Base-by-base conservation (phyloP, 257 asterid genomes). In the Pogostemon cablin region DNA sequence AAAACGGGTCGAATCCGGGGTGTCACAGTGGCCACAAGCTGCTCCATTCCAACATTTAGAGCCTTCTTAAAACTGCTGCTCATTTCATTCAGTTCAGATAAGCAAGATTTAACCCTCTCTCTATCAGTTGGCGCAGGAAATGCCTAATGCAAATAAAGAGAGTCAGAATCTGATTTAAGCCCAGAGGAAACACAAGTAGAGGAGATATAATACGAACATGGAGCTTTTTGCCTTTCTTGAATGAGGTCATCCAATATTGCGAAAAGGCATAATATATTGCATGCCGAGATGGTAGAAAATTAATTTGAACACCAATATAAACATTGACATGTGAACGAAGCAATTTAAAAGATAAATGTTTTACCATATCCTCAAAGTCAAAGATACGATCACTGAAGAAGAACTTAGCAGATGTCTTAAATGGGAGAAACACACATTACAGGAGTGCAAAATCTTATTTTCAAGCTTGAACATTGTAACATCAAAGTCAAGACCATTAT, bases 11-110 rank as follows among this genome's bases (percentile, higher is more conserved):
- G 85, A 58, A 93, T 88, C 47, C 96, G 85, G 39, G 96, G 96
- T 9, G 95, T 80, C 76, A 93, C 83, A 10, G 93, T 82, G 67
- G 84, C 84, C 46, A 86, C 89, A 39, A 93, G 92, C 77, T 91
- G 97, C 75, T 91, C 97, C 96, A 86, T 81, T 64, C 96, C 96
- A 72, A 75, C 73, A 73, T 64, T 81, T 64, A 91, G 65, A 35
- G 86, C 82, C 82, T 87, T 89, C 91, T 89, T 93, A 64, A 93
- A 93, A 75, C 81, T 81, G 76, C 67, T 87, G 86, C 95, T 89
- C 84, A 81, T 91, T 81, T 89, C 98, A 73, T 77, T 89, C 80
- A 93, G 71, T 76, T 93, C 98, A 8, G 99, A 85, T 78, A 93
- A 80, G 86, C 96, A 93, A 25, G 96, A 89, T 67, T 93, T 93